These are phyloP conservation scores for Microbotryomycetes sp. DNA, from an alignment of 1,284 basidiomycete genomes.

Conservation along the genomic window DNA sequence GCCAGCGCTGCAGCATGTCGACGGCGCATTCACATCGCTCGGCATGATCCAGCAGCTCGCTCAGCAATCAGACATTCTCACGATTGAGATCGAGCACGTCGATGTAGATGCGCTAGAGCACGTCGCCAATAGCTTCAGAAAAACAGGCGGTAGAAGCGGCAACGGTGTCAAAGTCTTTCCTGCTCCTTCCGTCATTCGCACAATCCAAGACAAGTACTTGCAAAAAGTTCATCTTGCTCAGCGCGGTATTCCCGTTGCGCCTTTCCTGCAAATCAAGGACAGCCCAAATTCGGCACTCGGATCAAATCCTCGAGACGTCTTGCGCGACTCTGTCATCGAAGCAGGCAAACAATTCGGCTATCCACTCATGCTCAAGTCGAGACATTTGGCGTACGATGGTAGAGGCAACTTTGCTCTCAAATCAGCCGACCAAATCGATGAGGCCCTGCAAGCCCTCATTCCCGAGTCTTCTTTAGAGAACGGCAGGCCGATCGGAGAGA, in stretches of 20 bases:
- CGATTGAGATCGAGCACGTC: constrained; percentile 97
- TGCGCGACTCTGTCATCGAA: constrained; percentile 50
- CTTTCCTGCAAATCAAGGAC: constrained; percentile 47
- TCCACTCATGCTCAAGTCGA: constrained; percentile 93
- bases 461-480: constrained; percentile 19
- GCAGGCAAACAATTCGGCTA: constrained; percentile 60
- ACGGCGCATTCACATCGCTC: constrained; percentile 82
- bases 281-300: constrained; percentile 18
- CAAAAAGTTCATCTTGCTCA: constrained; percentile 74
- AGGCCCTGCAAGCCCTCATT: constrained; percentile 53
- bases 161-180: constrained; percentile 66
- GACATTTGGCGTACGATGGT: constrained; percentile 93
- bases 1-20: constrained; percentile 53
- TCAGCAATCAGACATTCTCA: constrained; percentile 74
- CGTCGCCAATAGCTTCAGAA: constrained; percentile 49
- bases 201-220: constrained; percentile 91
- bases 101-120: constrained; percentile 68
- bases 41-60: constrained; percentile 75
- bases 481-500: constrained; percentile 51
- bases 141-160: constrained; percentile 30
- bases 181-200: constrained; percentile 68
- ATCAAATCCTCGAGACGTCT: constrained; percentile 40
- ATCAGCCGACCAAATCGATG: constrained; percentile 49
- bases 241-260: constrained; percentile 61
- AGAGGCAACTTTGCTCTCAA: constrained; percentile 82